Conservation (phyloP, 2,329 filamentous ascomycete genomes). For the Claviceps sp. region DNA sequence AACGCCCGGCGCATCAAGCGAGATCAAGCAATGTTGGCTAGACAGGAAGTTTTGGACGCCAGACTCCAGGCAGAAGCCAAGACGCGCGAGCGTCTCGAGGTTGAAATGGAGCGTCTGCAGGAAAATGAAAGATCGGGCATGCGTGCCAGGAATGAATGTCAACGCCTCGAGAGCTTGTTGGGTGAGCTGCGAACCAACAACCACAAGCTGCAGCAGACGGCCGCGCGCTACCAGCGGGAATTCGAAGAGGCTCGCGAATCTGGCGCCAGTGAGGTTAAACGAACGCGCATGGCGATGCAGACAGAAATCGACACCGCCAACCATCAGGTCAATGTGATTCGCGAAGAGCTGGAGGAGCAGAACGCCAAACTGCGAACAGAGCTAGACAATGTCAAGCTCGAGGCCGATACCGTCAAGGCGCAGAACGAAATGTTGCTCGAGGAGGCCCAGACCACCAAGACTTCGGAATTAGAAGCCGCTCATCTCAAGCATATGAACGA, state of each 20-base stretch:
- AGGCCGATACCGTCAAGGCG: conserved; percentile 67
- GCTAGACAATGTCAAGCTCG: conserved; percentile 63
- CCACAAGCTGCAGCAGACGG: conserved; percentile 55
- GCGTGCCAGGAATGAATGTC: conserved; percentile 48
- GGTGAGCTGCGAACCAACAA: conserved; percentile 52
- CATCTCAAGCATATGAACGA: conserved; percentile 50
- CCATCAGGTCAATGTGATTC: conserved; percentile 71
- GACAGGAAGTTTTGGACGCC: conserved; percentile 68
- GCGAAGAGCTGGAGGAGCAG: conserved; percentile 71
- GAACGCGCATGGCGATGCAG: conserved; percentile 66
- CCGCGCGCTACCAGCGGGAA: conserved; percentile 62
- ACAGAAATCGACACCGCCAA: conserved; percentile 73
- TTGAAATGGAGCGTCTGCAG: conserved; percentile 53
- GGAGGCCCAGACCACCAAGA: conserved; percentile 59
- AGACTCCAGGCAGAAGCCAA: conserved; percentile 62
- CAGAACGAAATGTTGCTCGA: conserved; percentile 76
- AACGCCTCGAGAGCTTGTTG: conserved; percentile 43
- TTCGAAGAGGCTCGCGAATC: conserved; percentile 73
- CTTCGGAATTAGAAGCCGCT: conserved; percentile 37
- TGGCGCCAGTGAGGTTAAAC: conserved; percentile 66
- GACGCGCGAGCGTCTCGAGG: conserved; percentile 52
- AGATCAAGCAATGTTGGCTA: conserved; percentile 64
- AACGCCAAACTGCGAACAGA: conserved; percentile 58
- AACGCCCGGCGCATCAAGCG: conserved; percentile 66
- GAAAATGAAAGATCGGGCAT: conserved; percentile 51